These are phyloP conservation scores for Ascochyta viciae-villosae DNA, from an alignment of 2,329 filamentous ascomycete species.

Conservation along the genomic window DNA sequence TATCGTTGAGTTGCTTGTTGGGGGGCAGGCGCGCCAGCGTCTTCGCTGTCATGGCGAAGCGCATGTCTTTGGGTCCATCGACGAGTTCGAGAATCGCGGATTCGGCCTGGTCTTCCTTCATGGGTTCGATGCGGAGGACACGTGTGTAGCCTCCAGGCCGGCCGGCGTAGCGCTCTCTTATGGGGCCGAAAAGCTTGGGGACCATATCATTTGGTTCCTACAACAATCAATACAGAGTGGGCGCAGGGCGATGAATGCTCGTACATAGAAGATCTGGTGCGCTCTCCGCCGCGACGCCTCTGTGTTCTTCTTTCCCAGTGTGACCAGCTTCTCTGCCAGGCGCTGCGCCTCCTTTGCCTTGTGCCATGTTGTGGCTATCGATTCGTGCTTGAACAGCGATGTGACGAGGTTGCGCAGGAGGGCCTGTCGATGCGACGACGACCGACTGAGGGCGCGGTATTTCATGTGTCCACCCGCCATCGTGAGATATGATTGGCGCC, in stretches of 20 bases:
- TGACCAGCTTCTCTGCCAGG: conserved; percentile 92
- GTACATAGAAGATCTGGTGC: conserved; percentile 84
- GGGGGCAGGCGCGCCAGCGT: conserved; percentile 71
- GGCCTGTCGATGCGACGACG: conserved; percentile 86
- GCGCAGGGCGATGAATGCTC: conserved; percentile 41
- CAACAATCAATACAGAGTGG: conserved; percentile 20
- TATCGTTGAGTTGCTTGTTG: conserved; percentile 66
- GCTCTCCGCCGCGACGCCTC: conserved; percentile 78
- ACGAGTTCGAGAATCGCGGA: conserved; percentile 94
- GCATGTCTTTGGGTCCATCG: conserved; percentile 91
- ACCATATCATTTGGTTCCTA: conserved; percentile 74
- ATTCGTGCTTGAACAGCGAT: conserved; percentile 90
- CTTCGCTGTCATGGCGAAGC: conserved; percentile 91
- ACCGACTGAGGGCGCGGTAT: conserved; percentile 86
- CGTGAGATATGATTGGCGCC: conserved; percentile 24
- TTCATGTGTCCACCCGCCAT: conserved; percentile 90
- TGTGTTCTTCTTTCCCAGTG: conserved; percentile 90
- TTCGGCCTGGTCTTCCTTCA: conserved; percentile 84
- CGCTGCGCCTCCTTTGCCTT: conserved; percentile 98
- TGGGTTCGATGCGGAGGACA: conserved; percentile 88
- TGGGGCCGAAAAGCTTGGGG: conserved; percentile 85
- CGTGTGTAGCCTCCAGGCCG: conserved; percentile 94
- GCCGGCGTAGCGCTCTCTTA: conserved; percentile 77
- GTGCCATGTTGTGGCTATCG: conserved; percentile 91
- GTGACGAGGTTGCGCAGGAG: conserved; percentile 95